Evolutionary conservation across 768 basidiomycete genomes (phyloP).

Genomic region (Lactifluus subvellereus): DNA sequence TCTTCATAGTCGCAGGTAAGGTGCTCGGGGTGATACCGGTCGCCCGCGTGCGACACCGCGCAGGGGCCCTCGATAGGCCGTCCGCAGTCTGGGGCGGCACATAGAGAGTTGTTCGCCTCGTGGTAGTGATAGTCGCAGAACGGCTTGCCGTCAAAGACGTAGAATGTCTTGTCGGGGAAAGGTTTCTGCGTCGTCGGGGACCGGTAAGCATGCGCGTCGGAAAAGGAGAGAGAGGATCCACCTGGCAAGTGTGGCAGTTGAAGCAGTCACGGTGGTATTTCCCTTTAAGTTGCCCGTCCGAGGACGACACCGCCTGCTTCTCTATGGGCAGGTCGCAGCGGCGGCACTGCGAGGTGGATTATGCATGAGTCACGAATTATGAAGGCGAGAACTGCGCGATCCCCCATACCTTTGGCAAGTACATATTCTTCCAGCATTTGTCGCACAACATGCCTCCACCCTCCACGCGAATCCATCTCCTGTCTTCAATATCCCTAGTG

Average conservation of each 20-base stretch:
- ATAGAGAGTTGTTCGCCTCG: slow-evolving; percentile 85
- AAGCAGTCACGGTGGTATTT: slow-evolving; percentile 94
- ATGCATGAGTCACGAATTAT: slow-evolving; percentile 11
- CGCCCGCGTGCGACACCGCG: slow-evolving; percentile 76
- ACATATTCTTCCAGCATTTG: slow-evolving; percentile 93
- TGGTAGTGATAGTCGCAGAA: slow-evolving; percentile 92
- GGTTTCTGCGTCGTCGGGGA: slow-evolving; percentile 49
- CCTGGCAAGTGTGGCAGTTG: slow-evolving; percentile 78
- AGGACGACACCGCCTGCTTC: slow-evolving; percentile 83
- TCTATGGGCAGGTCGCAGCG: slow-evolving; percentile 85
- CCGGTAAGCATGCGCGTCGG: slow-evolving; percentile 4
- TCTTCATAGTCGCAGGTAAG: slow-evolving; percentile 66
- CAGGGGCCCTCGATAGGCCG: slow-evolving; percentile 93
- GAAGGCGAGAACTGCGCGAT: background rate
- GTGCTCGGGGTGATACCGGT: slow-evolving; percentile 85
- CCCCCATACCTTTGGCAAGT: slow-evolving; percentile 66
- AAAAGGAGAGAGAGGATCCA: slow-evolving; percentile 32
- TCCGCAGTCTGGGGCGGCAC: slow-evolving; percentile 69
- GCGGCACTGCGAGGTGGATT: slow-evolving; percentile 55
- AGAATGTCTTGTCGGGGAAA: slow-evolving; percentile 89
- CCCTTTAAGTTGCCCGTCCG: slow-evolving; percentile 91
- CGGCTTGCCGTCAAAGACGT: slow-evolving; percentile 86
- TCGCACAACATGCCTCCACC: slow-evolving; percentile 73
- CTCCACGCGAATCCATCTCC: slow-evolving; percentile 77
- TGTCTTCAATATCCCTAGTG: slow-evolving; percentile 62